Base-by-base conservation (phyloP, 257 asterid genomes). In the Dorcoceras hygrometricum region DNA sequence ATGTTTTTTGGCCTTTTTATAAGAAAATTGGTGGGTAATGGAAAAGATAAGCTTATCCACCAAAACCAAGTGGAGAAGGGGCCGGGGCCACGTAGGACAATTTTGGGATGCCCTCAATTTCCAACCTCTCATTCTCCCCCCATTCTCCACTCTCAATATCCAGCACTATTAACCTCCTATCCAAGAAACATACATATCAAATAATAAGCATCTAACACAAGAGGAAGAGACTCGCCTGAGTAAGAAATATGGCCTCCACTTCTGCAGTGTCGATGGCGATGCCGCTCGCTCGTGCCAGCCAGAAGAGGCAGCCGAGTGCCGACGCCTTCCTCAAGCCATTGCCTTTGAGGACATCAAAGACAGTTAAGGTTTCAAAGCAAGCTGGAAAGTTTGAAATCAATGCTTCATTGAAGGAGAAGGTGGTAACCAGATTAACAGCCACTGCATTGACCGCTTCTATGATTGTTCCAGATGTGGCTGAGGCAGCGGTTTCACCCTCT, bases 401-500 rank as follows among this genome's bases (percentile, higher is more conserved):
- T 67, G 96, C 89, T 63, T 87, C 95, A 2, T 70, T 86, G 70
- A 86, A 83, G 84, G 96, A 90, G 83, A 84, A 88, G 81, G 96
- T 78, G 3, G 85, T 80, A 55, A 73, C 90, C 3, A 96, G 96
- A 72, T 69, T 90, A 75, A 83, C 92, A 6, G 91, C 95, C 24
- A 88, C 97, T 18, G 97, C 93, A 8, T 51, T 88, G 72, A 85
- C 95, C 1, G 95, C 95, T 60, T 82, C 90, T 27, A 77, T 88
- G 87, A 63, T 88, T 28, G 81, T 79, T 3, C 96, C 96, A 0
- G 91, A 86, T 0, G 82, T 75, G 65, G 96, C 98, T 3, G 86
- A 82, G 86, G 96, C 98, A 5, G 98, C 96, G 32, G 76, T 76
- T 71, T 76, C 95, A 0, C 95, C 98, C 98, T 11, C 88, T 91